Evolutionary conservation across 768 basidiomycete species (phyloP).

Genomic region (Lanmaoa pseudosensibilis): DNA sequence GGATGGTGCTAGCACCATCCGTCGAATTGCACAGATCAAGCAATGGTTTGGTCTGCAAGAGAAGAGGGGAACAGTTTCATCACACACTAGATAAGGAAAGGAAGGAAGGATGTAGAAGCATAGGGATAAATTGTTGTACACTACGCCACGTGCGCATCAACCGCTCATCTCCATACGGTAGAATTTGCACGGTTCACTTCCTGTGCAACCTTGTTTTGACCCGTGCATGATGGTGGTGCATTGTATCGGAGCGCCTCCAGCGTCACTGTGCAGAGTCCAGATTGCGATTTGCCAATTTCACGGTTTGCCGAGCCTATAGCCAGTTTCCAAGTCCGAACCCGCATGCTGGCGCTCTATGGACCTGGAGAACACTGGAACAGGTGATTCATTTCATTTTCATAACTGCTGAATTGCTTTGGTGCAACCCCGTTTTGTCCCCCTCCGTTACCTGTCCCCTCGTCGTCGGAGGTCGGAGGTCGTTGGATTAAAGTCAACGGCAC

Average conservation of each 20-base stretch:
- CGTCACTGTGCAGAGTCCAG: too few species aligned
- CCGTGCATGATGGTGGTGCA: too few species aligned
- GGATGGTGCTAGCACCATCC: neutral
- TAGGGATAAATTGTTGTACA: slow-evolving; percentile 15
- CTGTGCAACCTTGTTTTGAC: neutral
- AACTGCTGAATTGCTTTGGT: neutral
- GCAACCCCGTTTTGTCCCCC: neutral
- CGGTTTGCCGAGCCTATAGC: too few species aligned
- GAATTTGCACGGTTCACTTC: neutral
- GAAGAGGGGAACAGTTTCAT: neutral
- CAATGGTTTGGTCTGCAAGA: neutral
- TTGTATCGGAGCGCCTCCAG: too few species aligned
- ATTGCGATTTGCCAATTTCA: too few species aligned
- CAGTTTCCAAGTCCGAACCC: too few species aligned
- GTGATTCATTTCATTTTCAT: neutral
- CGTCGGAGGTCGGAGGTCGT: too few species aligned
- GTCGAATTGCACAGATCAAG: neutral
- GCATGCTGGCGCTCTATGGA: too few species aligned
- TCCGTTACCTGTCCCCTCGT: neutral
- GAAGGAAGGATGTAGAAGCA: neutral
- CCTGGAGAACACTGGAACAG: too few species aligned
- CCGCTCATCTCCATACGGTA: neutral
- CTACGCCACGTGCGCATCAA: neutral
- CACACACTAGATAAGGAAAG: slow-evolving; percentile 3
- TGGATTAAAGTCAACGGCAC: too few species aligned